Evolutionary conservation across 2,329 filamentous ascomycete species (phyloP).

Genomic region (Dactylellina haptotyla): DNA sequence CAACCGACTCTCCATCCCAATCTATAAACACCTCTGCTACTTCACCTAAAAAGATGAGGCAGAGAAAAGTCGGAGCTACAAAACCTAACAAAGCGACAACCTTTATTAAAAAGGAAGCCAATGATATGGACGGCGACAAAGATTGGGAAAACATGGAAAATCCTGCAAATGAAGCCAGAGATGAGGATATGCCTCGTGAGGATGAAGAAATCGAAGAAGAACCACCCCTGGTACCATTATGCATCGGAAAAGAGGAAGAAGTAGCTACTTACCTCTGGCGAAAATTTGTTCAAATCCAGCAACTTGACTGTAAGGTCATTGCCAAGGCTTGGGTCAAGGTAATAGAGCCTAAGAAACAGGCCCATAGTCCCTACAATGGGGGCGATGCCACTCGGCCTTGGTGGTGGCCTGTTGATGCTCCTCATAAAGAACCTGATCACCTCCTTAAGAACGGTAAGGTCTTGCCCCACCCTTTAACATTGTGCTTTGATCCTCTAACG

Average conservation of each 20-base stretch:
- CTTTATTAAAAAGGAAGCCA: slow-evolving; percentile 18
- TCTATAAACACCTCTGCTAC: neutral
- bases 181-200: slow-evolving; percentile 30
- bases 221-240: slow-evolving; percentile 60
- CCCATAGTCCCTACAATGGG: slow-evolving; percentile 76
- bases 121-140: slow-evolving; percentile 4
- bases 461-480: neutral
- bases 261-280: slow-evolving; percentile 71
- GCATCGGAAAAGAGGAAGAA: slow-evolving; percentile 67
- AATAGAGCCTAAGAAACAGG: slow-evolving; percentile 80
- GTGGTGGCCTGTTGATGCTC: slow-evolving; percentile 74
- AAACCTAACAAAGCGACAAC: slow-evolving; percentile 3
- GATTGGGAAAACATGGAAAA: slow-evolving; percentile 9
- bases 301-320: slow-evolving; percentile 76
- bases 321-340: slow-evolving; percentile 80
- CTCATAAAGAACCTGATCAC: slow-evolving; percentile 79
- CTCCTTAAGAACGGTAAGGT: slow-evolving; percentile 71
- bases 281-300: slow-evolving; percentile 74
- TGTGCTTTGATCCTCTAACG: neutral
- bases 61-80: neutral
- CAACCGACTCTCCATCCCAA: neutral
- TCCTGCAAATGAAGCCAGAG: neutral
- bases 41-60: neutral
- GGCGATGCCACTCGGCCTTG: slow-evolving; percentile 71
- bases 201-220: slow-evolving; percentile 35